Conservation (phyloP, 2,329 filamentous ascomycete genomes). For the Fusarium mangiferae region DNA sequence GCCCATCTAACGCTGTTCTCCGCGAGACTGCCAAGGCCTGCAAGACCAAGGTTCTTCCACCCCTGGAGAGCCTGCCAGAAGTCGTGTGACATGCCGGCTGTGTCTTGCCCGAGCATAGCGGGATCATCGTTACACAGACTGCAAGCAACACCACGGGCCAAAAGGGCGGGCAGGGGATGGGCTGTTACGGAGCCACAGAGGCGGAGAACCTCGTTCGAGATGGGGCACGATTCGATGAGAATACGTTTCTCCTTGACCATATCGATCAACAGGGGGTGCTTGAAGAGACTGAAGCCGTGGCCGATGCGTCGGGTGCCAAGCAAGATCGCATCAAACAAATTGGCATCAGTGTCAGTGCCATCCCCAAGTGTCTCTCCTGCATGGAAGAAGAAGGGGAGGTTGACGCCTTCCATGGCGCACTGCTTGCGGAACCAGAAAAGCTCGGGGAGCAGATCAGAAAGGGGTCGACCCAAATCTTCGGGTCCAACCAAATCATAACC, state of each 20-base stretch:
- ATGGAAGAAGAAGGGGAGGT: slow-evolving; percentile 96
- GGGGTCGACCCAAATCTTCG: slow-evolving; percentile 81
- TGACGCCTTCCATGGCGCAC: slow-evolving; percentile 79
- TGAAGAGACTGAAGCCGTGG: slow-evolving; percentile 88
- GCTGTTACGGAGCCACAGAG: slow-evolving; percentile 80
- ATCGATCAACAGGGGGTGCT: slow-evolving; percentile 89
- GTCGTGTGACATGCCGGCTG: slow-evolving; percentile 86
- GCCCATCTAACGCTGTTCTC: slow-evolving; percentile 95
- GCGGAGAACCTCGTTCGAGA: slow-evolving; percentile 87
- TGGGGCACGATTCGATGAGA: slow-evolving; percentile 88
- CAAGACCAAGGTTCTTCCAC: slow-evolving; percentile 90
- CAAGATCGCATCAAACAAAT: slow-evolving; percentile 89
- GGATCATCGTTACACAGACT: slow-evolving; percentile 92
- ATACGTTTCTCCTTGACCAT: slow-evolving; percentile 91
- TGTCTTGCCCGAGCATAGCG: slow-evolving; percentile 85
- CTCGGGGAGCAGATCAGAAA: slow-evolving; percentile 82
- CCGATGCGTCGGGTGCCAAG: slow-evolving; percentile 90
- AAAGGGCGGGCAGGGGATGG: slow-evolving; percentile 83
- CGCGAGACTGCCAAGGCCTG: slow-evolving; percentile 84
- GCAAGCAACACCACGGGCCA: slow-evolving; percentile 86
- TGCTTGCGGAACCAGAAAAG: slow-evolving; percentile 94
- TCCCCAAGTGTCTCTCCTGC: slow-evolving; percentile 86
- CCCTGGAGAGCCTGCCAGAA: slow-evolving; percentile 95
- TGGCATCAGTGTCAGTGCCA: slow-evolving; percentile 78
- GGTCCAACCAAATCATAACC: slow-evolving; percentile 93